Percentiles rank a stretch among this genome's conserved stretches.
These are phyloP conservation scores for Pelargonium citronellum DNA, from an alignment of 441 rosid genomes.

Conservation along the genomic window DNA sequence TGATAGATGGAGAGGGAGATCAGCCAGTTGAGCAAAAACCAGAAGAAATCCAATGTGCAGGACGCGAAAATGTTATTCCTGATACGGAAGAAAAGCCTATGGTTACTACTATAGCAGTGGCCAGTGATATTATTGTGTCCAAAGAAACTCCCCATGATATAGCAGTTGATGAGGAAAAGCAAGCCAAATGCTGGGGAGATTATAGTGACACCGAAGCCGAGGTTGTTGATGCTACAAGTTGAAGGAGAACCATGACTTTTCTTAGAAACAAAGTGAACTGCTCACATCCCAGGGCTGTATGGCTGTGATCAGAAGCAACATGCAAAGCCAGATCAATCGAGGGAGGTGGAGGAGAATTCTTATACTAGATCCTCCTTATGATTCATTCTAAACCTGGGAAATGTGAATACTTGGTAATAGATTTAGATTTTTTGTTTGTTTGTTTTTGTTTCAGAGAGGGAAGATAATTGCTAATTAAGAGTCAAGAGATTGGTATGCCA, in stretches of 20 bases:
- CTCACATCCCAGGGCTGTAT: conserved; percentile 15
- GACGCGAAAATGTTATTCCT: conserved; percentile 23
- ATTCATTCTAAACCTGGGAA: conserved; percentile 13
- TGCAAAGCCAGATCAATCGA: conserved; percentile 9
- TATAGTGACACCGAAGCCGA: conserved; percentile 75
- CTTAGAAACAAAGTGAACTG: conserved; percentile 12
- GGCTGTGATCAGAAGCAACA: conserved; percentile 15
- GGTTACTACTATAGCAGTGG: conserved; percentile 16
- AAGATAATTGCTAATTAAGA: conserved; percentile 1
- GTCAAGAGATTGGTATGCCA: conserved; percentile 22
- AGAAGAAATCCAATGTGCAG: conserved; percentile 27
- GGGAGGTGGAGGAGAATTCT: conserved; percentile 15
- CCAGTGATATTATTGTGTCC: conserved; percentile 24
- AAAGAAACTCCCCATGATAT: conserved; percentile 33
- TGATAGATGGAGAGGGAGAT: conserved; percentile 33
- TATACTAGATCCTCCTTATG: conserved; percentile 9
- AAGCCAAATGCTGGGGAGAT: conserved; percentile 74
- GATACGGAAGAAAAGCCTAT: conserved; percentile 34
- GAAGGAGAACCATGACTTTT: conserved; percentile 25
- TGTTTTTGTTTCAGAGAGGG: conserved; percentile 17
- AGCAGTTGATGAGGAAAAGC: conserved; percentile 34
- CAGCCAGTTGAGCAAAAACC: conserved; percentile 30
- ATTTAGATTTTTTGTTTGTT: conserved; percentile 8
- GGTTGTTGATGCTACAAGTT: conserved; percentile 58
- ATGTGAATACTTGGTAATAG: conserved; percentile 24